These are phyloP conservation scores for Mycena venus DNA, from an alignment of 768 basidiomycete species.

Conservation along the genomic window DNA sequence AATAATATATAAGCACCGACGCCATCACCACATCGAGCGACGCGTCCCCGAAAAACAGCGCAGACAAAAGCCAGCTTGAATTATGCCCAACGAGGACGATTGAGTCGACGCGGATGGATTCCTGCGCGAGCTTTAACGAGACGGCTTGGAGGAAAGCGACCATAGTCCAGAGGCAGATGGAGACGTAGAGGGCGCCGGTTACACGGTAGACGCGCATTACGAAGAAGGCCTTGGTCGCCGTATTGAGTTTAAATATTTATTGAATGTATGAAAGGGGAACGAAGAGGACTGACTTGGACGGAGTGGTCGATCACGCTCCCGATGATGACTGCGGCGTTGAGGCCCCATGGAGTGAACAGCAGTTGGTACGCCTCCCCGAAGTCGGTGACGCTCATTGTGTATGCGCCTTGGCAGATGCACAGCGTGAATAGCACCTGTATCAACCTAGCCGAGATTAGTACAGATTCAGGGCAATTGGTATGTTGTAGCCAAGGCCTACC, in stretches of 20 bases:
- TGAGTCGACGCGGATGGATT: background rate
- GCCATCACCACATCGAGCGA: constrained; percentile 12
- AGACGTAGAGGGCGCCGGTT: constrained; percentile 11
- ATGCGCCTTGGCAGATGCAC: constrained; percentile 6
- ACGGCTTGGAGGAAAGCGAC: constrained; percentile 8
- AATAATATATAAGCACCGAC: background rate
- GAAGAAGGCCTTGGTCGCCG: constrained; percentile 10
- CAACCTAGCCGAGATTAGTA: too few species aligned
- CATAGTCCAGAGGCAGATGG: background rate
- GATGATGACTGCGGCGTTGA: background rate
- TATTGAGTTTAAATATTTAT: background rate
- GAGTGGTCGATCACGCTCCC: constrained; percentile 8
- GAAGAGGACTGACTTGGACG: background rate
- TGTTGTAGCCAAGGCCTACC: too few species aligned
- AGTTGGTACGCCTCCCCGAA: constrained; percentile 9
- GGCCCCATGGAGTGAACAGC: background rate
- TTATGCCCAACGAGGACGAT: background rate
- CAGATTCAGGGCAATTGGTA: too few species aligned
- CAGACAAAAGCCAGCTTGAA: background rate
- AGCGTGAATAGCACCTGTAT: too few species aligned
- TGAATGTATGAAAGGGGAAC: background rate
- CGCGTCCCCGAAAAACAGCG: constrained; percentile 22
- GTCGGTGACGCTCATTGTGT: constrained; percentile 18
- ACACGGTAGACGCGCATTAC: constrained; percentile 11
- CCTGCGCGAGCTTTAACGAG: background rate